These are phyloP conservation scores for Acacia acuminata DNA, from an alignment of 306 rosid species.

Conservation along the genomic window DNA sequence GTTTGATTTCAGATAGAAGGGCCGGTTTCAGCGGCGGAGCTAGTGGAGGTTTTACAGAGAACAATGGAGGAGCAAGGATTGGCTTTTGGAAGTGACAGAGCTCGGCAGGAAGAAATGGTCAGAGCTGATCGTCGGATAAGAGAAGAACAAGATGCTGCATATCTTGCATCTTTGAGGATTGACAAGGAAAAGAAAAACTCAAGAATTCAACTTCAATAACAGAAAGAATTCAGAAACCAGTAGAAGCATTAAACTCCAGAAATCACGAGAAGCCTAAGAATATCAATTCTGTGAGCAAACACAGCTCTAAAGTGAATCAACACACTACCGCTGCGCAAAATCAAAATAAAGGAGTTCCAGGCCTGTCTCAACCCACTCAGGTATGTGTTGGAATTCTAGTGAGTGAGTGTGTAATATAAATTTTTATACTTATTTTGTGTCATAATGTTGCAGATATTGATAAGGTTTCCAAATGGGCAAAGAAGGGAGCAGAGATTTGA, in stretches of 20 bases:
- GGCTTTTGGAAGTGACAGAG: slow-evolving; percentile 64
- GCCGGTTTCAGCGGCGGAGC: slow-evolving; percentile 70
- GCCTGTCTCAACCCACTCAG: background rate
- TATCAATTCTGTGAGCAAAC: slow-evolving; percentile 34
- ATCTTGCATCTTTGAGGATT: slow-evolving; percentile 61
- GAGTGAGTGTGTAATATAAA: no score
- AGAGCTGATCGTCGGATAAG: slow-evolving; percentile 63
- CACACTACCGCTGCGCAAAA: slow-evolving; percentile 28
- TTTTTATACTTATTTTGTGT: background rate
- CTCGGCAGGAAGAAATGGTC: slow-evolving; percentile 54
- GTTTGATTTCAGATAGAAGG: slow-evolving; percentile 64
- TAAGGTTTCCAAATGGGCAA: slow-evolving; percentile 92
- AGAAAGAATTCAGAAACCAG: slow-evolving; percentile 32
- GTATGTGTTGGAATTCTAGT: background rate
- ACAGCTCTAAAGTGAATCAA: slow-evolving; percentile 35
- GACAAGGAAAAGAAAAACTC: slow-evolving; percentile 38
- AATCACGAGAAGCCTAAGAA: slow-evolving; percentile 45
- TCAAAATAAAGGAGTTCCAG: slow-evolving; percentile 36
- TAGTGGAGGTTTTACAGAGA: slow-evolving; percentile 84
- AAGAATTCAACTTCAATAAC: background rate
- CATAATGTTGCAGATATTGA: slow-evolving; percentile 43
- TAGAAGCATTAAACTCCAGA: slow-evolving; percentile 37
- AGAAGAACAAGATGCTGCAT: slow-evolving; percentile 86
- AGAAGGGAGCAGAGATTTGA: slow-evolving; percentile 69
- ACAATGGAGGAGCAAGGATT: slow-evolving; percentile 82